A percentile compares a stretch with the other conserved stretches of the same genome.
Evolutionary conservation across 2,329 filamentous ascomycete species (phyloP).

Genomic region (Plectosphaerella plurivora): DNA sequence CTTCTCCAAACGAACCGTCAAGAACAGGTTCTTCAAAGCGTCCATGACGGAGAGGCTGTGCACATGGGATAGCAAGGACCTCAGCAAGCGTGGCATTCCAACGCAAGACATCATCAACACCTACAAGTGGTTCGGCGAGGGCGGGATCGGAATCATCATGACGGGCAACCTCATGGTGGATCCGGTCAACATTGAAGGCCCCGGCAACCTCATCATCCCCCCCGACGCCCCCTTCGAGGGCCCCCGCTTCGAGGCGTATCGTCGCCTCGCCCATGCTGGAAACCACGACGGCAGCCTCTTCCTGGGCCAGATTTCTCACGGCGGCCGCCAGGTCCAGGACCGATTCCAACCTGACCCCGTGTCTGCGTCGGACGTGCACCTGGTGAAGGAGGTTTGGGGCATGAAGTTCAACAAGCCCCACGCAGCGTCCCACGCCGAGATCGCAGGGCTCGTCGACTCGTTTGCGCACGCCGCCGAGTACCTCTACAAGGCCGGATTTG

Average conservation of each 20-base stretch:
- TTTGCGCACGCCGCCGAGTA: conserved; percentile 54
- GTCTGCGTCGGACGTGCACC: conserved; percentile 32
- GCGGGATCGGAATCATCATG: conserved; percentile 45
- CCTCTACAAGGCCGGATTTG: conserved; percentile 62
- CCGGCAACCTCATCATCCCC: conserved; percentile 53
- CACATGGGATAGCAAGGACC: conserved; percentile 51
- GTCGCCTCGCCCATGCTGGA: conserved; percentile 33
- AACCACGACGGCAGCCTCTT: conserved; percentile 51
- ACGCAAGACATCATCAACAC: conserved; percentile 40
- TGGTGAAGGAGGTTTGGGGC: conserved; percentile 35
- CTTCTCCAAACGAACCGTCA: no score
- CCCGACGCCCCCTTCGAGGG: conserved; percentile 44
- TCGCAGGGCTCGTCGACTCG: conserved; percentile 45
- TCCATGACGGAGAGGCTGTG: conserved; percentile 65
- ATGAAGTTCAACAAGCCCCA: conserved; percentile 47
- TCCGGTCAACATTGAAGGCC: conserved; percentile 48
- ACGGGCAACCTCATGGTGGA: conserved; percentile 60
- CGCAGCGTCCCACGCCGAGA: conserved; percentile 44
- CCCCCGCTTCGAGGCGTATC: conserved; percentile 54
- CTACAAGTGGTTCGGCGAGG: conserved; percentile 55
- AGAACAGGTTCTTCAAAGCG: conserved; percentile 62
- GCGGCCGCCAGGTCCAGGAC: conserved; percentile 47
- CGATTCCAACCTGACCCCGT: conserved; percentile 29
- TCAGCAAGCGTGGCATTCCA: conserved; percentile 42
- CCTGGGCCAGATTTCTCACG: conserved; percentile 59